phyloP scores from a whole-genome alignment of 2,329 filamentous ascomycete genomes.

The Nectriaceae sp. region DNA sequence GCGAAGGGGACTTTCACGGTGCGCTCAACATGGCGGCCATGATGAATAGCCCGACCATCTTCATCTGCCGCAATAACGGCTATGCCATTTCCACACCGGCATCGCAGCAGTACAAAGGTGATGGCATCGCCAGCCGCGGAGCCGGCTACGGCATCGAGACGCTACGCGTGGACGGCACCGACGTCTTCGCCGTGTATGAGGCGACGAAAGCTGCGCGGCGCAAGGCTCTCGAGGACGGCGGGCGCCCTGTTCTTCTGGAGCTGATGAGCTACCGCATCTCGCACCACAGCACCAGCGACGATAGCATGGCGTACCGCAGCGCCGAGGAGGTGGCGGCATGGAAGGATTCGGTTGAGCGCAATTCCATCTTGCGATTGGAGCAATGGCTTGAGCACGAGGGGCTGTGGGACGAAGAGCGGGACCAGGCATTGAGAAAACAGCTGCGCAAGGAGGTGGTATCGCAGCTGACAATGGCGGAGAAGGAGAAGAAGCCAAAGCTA shows the following conservation, averaged over 20 bases:
- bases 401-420: background rate
- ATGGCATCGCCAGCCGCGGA: slow-evolving; percentile 78
- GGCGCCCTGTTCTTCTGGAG: slow-evolving; percentile 11
- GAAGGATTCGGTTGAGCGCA: slow-evolving; percentile 2
- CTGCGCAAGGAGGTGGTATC: background rate
- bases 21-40: slow-evolving; percentile 84
- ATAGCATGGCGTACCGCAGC: slow-evolving; percentile 12
- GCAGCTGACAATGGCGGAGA: background rate
- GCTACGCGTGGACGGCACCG: slow-evolving; percentile 81
- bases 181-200: slow-evolving; percentile 79
- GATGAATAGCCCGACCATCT: slow-evolving; percentile 74
- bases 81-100: slow-evolving; percentile 84
- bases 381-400: slow-evolving; percentile 2
- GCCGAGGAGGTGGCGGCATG: slow-evolving; percentile 2
- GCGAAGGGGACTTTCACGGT: slow-evolving; percentile 83
- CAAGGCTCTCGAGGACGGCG: slow-evolving; percentile 21
- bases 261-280: slow-evolving; percentile 16
- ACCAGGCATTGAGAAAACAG: background rate
- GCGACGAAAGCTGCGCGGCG: slow-evolving; percentile 70
- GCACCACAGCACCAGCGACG: slow-evolving; percentile 16
- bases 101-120: slow-evolving; percentile 79
- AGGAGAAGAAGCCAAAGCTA: background rate
- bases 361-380: slow-evolving; percentile 5
- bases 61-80: slow-evolving; percentile 84
- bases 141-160: slow-evolving; percentile 84